Evolutionary conservation across 1,284 basidiomycete genomes (phyloP).

Genomic region (Cryptococcus sp.): DNA sequence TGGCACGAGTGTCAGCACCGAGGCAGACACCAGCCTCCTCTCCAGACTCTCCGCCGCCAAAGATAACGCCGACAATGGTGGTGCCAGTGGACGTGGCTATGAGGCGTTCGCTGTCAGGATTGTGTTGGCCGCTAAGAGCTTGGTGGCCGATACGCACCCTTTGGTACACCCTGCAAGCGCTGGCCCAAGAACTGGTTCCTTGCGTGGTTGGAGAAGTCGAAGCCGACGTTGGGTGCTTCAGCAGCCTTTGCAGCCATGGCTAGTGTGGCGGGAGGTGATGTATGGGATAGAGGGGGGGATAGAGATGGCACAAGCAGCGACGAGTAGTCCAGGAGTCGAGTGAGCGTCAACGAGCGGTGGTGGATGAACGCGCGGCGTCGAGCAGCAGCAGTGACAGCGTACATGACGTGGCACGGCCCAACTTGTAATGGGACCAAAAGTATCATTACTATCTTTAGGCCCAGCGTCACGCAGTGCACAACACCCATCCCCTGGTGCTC

Average conservation of each 20-base stretch:
- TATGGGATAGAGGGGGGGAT: neutral
- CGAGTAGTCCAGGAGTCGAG: neutral
- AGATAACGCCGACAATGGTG: conserved; percentile 91
- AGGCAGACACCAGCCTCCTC: conserved; percentile 84
- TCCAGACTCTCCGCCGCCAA: conserved; percentile 55
- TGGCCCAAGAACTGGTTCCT: conserved; percentile 73
- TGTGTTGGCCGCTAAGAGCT: neutral
- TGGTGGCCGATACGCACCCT: conserved; percentile 24
- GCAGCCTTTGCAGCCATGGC: conserved; percentile 31
- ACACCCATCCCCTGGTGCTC: neutral
- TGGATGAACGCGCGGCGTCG: conserved; percentile 5
- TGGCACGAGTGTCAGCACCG: conserved; percentile 95
- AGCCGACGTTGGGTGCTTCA: conserved; percentile 52
- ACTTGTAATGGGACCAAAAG: neutral
- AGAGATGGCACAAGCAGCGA: no score
- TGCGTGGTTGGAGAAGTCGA: conserved; percentile 67
- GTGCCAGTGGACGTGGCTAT: conserved; percentile 94
- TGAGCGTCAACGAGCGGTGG: neutral
- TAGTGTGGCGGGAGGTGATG: conserved; percentile 3
- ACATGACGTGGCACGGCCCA: conserved; percentile 5
- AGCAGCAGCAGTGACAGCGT: neutral
- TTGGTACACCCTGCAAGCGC: conserved; percentile 52
- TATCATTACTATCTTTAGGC: neutral
- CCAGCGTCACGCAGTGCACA: neutral
- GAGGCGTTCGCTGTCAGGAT: conserved; percentile 45